A percentile compares a stretch with the other conserved stretches of the same genome.
Evolutionary conservation across 106 monocot species (phyloP).

Genomic region (Apostasia shenzhenica): DNA sequence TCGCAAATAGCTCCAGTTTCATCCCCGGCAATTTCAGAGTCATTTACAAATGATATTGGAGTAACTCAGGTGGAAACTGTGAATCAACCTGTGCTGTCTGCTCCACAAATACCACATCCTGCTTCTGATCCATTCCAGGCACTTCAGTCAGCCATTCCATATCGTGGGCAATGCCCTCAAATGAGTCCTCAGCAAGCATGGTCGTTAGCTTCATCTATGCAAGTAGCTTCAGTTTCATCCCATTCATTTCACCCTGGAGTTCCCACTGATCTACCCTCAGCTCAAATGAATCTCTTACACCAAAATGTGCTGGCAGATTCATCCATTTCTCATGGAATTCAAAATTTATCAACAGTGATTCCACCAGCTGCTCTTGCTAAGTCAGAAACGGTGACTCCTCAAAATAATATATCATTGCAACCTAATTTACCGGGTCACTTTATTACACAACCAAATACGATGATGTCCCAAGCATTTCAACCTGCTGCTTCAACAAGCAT

Average conservation of each 20-base stretch:
- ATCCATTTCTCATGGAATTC: not conserved
- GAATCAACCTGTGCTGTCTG: no score
- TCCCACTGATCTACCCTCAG: not conserved
- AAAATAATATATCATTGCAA: not conserved
- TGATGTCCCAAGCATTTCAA: not conserved
- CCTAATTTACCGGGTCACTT: not conserved
- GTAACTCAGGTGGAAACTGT: no score
- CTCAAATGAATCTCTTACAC: constrained; percentile 11
- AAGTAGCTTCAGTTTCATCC: no score
- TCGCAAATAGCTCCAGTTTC: not conserved
- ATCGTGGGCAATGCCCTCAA: no score
- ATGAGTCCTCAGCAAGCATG: no score
- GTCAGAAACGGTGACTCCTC: not conserved
- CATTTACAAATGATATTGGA: no score
- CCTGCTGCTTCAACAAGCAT: not conserved
- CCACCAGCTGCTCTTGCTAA: not conserved
- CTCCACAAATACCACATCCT: no score
- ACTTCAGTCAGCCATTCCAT: no score
- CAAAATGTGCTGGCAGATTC: not conserved
- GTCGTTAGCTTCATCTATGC: no score
- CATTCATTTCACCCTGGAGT: not conserved
- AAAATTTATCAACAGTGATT: not conserved
- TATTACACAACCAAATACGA: not conserved
- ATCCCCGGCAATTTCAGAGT: not conserved
- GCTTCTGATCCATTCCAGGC: no score